Conservation (phyloP, 1,284 basidiomycete genomes). For the Peniophora sp. region DNA sequence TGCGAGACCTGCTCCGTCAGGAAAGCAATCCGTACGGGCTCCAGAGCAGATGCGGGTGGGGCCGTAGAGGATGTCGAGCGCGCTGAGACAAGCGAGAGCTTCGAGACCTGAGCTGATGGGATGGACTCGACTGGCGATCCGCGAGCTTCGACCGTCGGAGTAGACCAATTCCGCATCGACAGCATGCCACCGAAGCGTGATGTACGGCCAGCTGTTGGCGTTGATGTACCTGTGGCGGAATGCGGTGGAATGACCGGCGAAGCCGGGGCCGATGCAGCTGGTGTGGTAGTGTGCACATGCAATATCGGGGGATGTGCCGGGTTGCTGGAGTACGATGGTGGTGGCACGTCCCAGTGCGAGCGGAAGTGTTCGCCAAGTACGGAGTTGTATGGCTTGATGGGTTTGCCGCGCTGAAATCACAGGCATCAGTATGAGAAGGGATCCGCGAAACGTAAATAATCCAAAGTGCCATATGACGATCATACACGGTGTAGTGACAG, state of each 20-base stretch:
- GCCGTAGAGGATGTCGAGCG: conserved; percentile 13
- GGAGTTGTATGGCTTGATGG: conserved; percentile 96
- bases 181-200: conserved; percentile 49
- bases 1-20: conserved; percentile 88
- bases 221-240: conserved; percentile 44
- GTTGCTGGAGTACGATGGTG: conserved; percentile 46
- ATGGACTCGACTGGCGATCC: conserved; percentile 36
- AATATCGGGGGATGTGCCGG: conserved; percentile 38
- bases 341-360: conserved; percentile 77
- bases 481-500: neutral
- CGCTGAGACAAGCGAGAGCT: conserved; percentile 42
- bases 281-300: conserved; percentile 31
- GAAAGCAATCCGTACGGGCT: conserved; percentile 50
- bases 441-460: neutral
- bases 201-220: conserved; percentile 36
- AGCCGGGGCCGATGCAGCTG: conserved; percentile 18
- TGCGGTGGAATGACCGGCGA: conserved; percentile 20
- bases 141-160: conserved; percentile 33
- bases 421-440: neutral
- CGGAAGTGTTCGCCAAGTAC: conserved; percentile 91
- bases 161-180: conserved; percentile 40
- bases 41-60: conserved; percentile 26
- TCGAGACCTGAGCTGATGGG: conserved; percentile 48
- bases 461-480: neutral
- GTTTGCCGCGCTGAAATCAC: conserved; percentile 62